Evolutionary conservation across 208 protist species (phyloP).

Genomic region (Crithidia sp.): DNA sequence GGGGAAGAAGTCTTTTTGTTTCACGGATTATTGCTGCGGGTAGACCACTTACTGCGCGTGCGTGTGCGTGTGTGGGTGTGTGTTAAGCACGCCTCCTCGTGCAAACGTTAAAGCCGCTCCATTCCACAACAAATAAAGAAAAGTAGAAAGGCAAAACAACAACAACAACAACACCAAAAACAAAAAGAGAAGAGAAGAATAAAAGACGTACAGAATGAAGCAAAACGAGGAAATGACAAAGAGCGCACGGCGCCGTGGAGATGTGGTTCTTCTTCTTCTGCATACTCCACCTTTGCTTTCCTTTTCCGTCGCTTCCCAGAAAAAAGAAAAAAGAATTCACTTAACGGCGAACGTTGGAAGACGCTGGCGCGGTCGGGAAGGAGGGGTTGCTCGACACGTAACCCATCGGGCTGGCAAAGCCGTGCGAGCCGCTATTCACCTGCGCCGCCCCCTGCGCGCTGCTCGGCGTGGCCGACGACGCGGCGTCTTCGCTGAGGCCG

Average conservation of each 20-base stretch:
- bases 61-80: too few relatives aligned
- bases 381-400: conserved; percentile 25
- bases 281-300: too few relatives aligned
- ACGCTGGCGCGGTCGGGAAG: conserved; percentile 49
- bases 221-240: not conserved
- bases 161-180: not conserved
- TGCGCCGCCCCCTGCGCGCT: conserved; percentile 51
- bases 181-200: not conserved
- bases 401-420: conserved; percentile 43
- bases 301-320: not conserved
- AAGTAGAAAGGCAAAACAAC: conserved; percentile 4
- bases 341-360: conserved; percentile 27
- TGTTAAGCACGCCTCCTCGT: too few relatives aligned
- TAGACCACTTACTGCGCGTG: too few relatives aligned
- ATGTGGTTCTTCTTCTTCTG: not conserved
- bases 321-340: not conserved
- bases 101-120: too few relatives aligned
- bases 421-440: conserved; percentile 35
- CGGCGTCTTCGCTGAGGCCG: conserved; percentile 92
- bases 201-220: not conserved
- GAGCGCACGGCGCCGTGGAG: not conserved
- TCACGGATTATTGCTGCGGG: too few relatives aligned
- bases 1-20: too few relatives aligned
- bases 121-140: not conserved
- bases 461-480: conserved; percentile 77